Conservation (phyloP, 441 rosid species). For the Pelargonium fulgidum region DNA sequence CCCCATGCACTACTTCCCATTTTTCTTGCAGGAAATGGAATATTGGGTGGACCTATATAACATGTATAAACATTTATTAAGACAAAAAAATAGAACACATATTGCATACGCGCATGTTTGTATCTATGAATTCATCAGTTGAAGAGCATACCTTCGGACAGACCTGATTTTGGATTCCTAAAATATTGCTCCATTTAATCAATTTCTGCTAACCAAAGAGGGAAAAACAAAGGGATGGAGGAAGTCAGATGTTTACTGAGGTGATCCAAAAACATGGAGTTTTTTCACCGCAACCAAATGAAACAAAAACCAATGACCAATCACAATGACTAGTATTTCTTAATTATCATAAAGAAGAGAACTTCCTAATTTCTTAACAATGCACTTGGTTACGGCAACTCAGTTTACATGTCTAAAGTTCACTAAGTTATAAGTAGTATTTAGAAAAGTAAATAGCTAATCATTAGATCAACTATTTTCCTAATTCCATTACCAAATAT, state of each 20-base stretch:
- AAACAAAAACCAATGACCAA: neutral
- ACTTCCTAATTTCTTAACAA: neutral
- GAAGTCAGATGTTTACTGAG: neutral
- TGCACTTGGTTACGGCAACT: neutral
- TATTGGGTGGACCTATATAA: conserved; percentile 15
- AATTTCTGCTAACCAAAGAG: neutral
- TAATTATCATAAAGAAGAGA: neutral
- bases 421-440: neutral
- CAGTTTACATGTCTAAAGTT: neutral
- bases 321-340: neutral
- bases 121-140: neutral
- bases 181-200: neutral
- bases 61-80: neutral
- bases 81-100: neutral
- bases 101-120: neutral
- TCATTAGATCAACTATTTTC: neutral
- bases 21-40: conserved; percentile 30
- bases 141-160: neutral
- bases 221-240: neutral
- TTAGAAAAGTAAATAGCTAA: neutral
- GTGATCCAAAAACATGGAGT: neutral
- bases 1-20: conserved; percentile 46
- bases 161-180: neutral
- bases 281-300: neutral
- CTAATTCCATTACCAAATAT: neutral